Percentiles rank a stretch among this genome's conserved stretches.
Evolutionary conservation across 2,329 filamentous ascomycete species (phyloP).

Genomic region (Kalmusia sp.): DNA sequence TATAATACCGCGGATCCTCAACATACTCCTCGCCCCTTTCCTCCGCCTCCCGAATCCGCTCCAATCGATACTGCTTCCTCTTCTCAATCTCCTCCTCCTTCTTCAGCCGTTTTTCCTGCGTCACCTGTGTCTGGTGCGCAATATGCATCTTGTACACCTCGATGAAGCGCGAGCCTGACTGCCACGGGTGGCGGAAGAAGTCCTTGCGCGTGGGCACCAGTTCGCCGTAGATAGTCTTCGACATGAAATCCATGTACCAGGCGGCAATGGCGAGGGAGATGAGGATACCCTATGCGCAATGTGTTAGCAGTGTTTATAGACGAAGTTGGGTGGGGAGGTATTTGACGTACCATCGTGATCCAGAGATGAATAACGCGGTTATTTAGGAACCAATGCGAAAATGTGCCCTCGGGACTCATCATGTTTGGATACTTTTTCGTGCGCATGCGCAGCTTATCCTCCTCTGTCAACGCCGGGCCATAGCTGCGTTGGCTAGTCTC

Average conservation of each 20-base stretch:
- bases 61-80: conserved; percentile 80
- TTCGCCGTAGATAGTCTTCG: conserved; percentile 79
- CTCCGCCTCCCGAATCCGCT: conserved; percentile 46
- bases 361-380: conserved; percentile 77
- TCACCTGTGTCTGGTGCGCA: conserved; percentile 71
- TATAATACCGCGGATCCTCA: conserved; percentile 46
- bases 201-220: conserved; percentile 76
- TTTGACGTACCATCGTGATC: conserved; percentile 76
- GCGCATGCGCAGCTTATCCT: conserved; percentile 71
- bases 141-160: conserved; percentile 80
- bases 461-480: conserved; percentile 71
- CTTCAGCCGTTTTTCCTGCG: conserved; percentile 73
- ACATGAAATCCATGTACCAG: conserved; percentile 79
- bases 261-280: conserved; percentile 73
- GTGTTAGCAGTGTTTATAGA: background rate
- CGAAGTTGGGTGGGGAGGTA: background rate
- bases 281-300: conserved; percentile 65
- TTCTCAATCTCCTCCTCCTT: conserved; percentile 87
- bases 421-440: conserved; percentile 83
- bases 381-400: conserved; percentile 84
- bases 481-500: conserved; percentile 70
- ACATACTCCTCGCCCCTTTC: conserved; percentile 44
- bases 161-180: conserved; percentile 69
- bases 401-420: conserved; percentile 83
- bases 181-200: conserved; percentile 73